Percentiles rank a stretch among this genome's conserved stretches.
These are phyloP conservation scores for Schrenkiella parvula DNA, from an alignment of 345 rosid species.

Conservation along the genomic window DNA sequence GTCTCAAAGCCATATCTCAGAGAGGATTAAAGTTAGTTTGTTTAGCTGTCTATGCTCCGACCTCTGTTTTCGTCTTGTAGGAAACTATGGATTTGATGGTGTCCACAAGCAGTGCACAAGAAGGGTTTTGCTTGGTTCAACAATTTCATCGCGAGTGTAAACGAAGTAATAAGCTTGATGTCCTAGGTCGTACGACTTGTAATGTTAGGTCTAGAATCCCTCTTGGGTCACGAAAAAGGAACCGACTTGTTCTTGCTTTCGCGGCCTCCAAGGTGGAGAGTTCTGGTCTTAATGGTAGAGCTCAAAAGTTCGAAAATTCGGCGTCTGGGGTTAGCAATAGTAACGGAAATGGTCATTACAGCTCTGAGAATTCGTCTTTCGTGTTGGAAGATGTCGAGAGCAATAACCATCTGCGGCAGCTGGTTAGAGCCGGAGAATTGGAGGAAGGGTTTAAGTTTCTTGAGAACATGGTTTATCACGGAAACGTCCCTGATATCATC, in stretches of 20 bases:
- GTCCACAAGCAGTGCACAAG: slow-evolving; percentile 46
- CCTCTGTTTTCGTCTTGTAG: background rate
- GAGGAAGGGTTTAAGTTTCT: slow-evolving; percentile 69
- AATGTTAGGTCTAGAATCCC: slow-evolving; percentile 15
- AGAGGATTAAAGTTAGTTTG: background rate
- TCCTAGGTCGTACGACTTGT: slow-evolving; percentile 25
- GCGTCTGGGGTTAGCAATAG: slow-evolving; percentile 39
- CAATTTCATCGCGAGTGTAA: slow-evolving; percentile 35
- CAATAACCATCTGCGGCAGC: slow-evolving; percentile 51
- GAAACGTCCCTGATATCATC: slow-evolving; percentile 67
- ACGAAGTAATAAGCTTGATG: slow-evolving; percentile 28
- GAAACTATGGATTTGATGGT: slow-evolving; percentile 51
- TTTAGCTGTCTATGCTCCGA: background rate
- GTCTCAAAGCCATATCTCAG: background rate
- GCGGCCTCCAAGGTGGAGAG: slow-evolving; percentile 45
- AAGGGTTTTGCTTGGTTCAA: slow-evolving; percentile 54
- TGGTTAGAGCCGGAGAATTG: slow-evolving; percentile 58
- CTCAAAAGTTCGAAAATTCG: slow-evolving; percentile 31
- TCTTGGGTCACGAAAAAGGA: slow-evolving; percentile 37
- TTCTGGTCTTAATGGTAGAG: slow-evolving; percentile 43
- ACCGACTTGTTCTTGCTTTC: slow-evolving; percentile 33
- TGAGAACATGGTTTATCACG: slow-evolving; percentile 69
- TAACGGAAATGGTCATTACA: slow-evolving; percentile 35
- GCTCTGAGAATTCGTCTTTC: slow-evolving; percentile 31
- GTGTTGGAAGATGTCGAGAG: slow-evolving; percentile 55